Evolutionary conservation across 495 filamentous ascomycete genomes (phyloP), one percentile per base, ranked within the genome.

Genomic region (Pseudotulostoma volvatum): DNA sequence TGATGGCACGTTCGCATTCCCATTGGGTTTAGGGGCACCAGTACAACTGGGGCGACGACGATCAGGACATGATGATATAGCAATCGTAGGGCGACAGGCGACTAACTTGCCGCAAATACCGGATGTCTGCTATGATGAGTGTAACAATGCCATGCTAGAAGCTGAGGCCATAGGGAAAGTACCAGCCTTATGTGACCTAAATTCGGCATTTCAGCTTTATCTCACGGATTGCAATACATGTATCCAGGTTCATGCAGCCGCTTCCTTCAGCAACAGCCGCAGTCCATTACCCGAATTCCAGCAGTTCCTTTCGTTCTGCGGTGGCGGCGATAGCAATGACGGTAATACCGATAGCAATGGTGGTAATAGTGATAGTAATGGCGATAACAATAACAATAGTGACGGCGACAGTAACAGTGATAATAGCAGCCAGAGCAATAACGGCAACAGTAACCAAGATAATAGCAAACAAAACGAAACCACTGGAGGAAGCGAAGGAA

Each of bases 281-380:
- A 19, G 32, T 9, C 15, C 44, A 14, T 34, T 23, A 33, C 40
- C 40, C 4, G 18, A 45, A 25, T 43, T 46, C 17, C 40, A 43
- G 18, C 44, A 39, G 21, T 46, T 42, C 20, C 13, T 46, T 2
- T 43, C 31, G 19, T 46, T 43, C 18, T 46, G 44, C 32, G 33
- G 37, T 16, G 37, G 23, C 18, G 31, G 19, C n/a, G 34, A 14
- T 16, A 5, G 7, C 33, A 16, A 16, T 34, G 33, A 37, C 17
- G 11, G 14, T 16, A 16, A 14, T 14, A 8, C 33, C 18, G 14
- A 53, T 41, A 4, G 39, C 28, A 9, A 25, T 19, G 20, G 46
- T 40, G 14, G 50, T 23, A 18, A n/a, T n/a, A n/a, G n/a, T n/a
- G n/a, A n/a, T n/a, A n/a, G n/a, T n/a, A n/a, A n/a, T n/a, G n/a